phyloP scores from a whole-genome alignment of 345 rosid genomes.

The Brassica nigra region DNA sequence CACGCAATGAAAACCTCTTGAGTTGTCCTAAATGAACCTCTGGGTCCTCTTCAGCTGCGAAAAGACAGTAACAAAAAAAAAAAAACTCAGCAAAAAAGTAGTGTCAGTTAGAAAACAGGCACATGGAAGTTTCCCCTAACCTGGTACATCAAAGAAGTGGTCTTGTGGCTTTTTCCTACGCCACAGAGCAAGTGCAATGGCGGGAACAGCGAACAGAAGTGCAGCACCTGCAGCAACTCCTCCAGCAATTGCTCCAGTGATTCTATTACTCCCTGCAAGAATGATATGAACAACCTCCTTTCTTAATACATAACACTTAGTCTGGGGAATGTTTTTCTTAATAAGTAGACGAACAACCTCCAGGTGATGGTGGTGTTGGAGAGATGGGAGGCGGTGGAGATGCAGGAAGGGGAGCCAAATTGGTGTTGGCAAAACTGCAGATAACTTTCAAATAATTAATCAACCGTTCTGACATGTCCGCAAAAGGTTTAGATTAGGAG shows the following conservation, averaged over 20 bases:
- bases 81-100: constrained; percentile 12
- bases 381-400: constrained; percentile 43
- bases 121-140: constrained; percentile 45
- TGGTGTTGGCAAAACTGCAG: constrained; percentile 42
- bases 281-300: constrained; percentile 27
- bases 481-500: not conserved
- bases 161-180: constrained; percentile 76
- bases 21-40: constrained; percentile 90
- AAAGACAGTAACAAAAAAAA: constrained; percentile 5
- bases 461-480: constrained; percentile 17
- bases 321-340: not conserved
- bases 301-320: constrained; percentile 20
- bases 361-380: constrained; percentile 42
- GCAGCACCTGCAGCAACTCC: constrained; percentile 99
- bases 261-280: constrained; percentile 53
- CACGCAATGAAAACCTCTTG: constrained; percentile 83
- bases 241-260: constrained; percentile 88
- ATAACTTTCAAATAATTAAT: constrained; percentile 25
- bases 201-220: constrained; percentile 89
- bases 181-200: constrained; percentile 79
- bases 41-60: constrained; percentile 95
- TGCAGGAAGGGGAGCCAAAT: constrained; percentile 38
- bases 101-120: not conserved
- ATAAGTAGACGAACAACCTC: constrained; percentile 22
- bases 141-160: constrained; percentile 94